These are phyloP conservation scores for Casaregolazyma suthepensis DNA, from an alignment of 1,139 yeast genomes.

Conservation along the genomic window DNA sequence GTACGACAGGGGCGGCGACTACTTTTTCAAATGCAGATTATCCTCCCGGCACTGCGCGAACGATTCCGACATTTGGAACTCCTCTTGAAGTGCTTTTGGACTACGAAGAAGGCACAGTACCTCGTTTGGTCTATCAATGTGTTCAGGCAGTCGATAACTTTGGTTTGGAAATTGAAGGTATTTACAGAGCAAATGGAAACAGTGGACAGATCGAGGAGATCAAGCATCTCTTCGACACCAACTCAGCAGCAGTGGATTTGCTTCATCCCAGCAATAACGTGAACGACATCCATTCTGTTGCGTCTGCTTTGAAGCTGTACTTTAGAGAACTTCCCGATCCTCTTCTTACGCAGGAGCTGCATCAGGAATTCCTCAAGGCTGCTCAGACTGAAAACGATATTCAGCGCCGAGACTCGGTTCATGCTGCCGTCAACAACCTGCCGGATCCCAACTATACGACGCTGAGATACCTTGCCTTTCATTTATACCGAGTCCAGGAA, in stretches of 20 bases:
- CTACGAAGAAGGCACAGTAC: constrained; percentile 85
- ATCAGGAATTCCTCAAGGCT: constrained; percentile 76
- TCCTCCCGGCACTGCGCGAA: constrained; percentile 24
- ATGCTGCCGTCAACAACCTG: constrained; percentile 76
- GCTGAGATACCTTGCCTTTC: constrained; percentile 74
- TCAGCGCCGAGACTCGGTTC: constrained; percentile 65
- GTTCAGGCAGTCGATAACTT: constrained; percentile 76
- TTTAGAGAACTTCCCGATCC: constrained; percentile 80
- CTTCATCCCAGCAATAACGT: constrained; percentile 45
- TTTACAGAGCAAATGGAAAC: constrained; percentile 82
- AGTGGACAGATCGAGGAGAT: constrained; percentile 66
- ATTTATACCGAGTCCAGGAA: constrained; percentile 66
- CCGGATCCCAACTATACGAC: constrained; percentile 97
- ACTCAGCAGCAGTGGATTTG: constrained; percentile 62
- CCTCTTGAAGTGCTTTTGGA: constrained; percentile 70
- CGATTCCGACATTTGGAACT: constrained; percentile 60
- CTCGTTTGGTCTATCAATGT: constrained; percentile 84
- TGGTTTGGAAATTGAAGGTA: constrained; percentile 83
- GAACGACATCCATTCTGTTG: constrained; percentile 49
- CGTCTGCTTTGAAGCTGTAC: constrained; percentile 69
- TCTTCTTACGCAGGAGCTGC: constrained; percentile 57
- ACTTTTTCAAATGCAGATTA: constrained; percentile 2
- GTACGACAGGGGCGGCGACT: not conserved
- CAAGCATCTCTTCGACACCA: constrained; percentile 65
- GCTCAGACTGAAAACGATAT: constrained; percentile 59